phyloP scores from a whole-genome alignment of 352 stramenopile species.

The Pythium periplocum region DNA sequence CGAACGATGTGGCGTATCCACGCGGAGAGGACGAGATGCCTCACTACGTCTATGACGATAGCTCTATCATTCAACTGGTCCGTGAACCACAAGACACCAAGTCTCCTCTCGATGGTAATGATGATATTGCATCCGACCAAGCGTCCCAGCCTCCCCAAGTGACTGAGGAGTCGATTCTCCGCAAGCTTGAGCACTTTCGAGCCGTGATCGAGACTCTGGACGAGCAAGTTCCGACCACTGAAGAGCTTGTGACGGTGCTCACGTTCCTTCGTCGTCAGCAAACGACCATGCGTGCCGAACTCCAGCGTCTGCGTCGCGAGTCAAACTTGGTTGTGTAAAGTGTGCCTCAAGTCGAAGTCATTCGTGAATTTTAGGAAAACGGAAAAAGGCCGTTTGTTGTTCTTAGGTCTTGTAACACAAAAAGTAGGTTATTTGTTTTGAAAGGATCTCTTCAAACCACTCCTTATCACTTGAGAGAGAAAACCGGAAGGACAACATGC shows the following conservation, averaged over 20 bases:
- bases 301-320: constrained; percentile 12
- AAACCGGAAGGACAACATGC: constrained; percentile 1
- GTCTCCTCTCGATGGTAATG: no score
- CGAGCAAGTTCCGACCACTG: constrained; percentile 9
- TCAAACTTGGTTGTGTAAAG: not conserved
- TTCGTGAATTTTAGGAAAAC: no score
- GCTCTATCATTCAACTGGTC: constrained; percentile 9
- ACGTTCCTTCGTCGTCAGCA: constrained; percentile 14
- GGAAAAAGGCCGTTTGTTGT: no score
- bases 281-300: constrained; percentile 10
- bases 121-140: no score
- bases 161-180: not conserved
- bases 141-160: no score
- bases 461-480: constrained; percentile 13
- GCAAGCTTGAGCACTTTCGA: constrained; percentile 16
- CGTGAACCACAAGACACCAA: not conserved
- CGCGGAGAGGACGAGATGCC: constrained; percentile 15
- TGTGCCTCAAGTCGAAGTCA: no score
- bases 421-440: not conserved
- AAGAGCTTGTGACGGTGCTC: constrained; percentile 11
- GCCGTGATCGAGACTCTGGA: constrained; percentile 17
- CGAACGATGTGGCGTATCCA: constrained; percentile 10
- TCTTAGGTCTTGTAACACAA: no score
- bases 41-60: constrained; percentile 18
- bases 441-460: constrained; percentile 9